A percentile compares a stretch with the other conserved stretches of the same genome.
These are phyloP conservation scores for Aspergillus awamori DNA, from an alignment of 2,329 filamentous ascomycete species.

Conservation along the genomic window DNA sequence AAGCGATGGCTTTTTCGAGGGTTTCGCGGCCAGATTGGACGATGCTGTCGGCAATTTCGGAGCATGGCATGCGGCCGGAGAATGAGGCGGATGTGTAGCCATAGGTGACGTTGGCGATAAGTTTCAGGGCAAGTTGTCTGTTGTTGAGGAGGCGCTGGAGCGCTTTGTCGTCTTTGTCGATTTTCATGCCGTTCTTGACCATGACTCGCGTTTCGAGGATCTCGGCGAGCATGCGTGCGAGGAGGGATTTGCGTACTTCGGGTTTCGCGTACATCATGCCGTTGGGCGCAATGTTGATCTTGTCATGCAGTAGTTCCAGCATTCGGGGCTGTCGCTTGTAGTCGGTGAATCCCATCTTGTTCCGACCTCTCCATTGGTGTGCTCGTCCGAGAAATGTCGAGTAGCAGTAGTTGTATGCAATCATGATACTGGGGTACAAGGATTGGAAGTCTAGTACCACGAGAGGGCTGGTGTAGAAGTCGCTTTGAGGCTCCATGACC, in stretches of 20 bases:
- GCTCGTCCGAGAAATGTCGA: conserved; percentile 92
- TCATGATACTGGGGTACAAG: conserved; percentile 96
- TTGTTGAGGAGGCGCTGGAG: conserved; percentile 90
- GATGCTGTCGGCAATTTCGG: conserved; percentile 96
- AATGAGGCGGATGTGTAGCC: conserved; percentile 97
- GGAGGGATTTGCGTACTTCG: conserved; percentile 81
- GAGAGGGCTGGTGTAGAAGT: conserved; percentile 87
- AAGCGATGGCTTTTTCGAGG: conserved; percentile 86
- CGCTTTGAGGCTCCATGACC: conserved; percentile 96
- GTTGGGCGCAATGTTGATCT: conserved; percentile 92
- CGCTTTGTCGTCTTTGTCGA: conserved; percentile 82
- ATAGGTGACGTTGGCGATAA: conserved; percentile 98
- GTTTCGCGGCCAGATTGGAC: conserved; percentile 96
- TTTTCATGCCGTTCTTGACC: conserved; percentile 97
- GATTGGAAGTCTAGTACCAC: conserved; percentile 95
- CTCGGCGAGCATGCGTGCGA: conserved; percentile 95
- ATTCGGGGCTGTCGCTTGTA: conserved; percentile 77
- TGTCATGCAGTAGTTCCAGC: conserved; percentile 74
- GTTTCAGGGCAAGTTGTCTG: conserved; percentile 86
- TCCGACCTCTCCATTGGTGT: conserved; percentile 81
- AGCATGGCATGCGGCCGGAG: conserved; percentile 95
- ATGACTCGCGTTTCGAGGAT: conserved; percentile 95
- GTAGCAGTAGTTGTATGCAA: conserved; percentile 98
- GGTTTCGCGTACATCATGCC: conserved; percentile 94
- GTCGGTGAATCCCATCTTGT: conserved; percentile 93